These are phyloP conservation scores for Geotrichum bryndzae DNA, from an alignment of 1,139 yeast genomes.

Conservation along the genomic window DNA sequence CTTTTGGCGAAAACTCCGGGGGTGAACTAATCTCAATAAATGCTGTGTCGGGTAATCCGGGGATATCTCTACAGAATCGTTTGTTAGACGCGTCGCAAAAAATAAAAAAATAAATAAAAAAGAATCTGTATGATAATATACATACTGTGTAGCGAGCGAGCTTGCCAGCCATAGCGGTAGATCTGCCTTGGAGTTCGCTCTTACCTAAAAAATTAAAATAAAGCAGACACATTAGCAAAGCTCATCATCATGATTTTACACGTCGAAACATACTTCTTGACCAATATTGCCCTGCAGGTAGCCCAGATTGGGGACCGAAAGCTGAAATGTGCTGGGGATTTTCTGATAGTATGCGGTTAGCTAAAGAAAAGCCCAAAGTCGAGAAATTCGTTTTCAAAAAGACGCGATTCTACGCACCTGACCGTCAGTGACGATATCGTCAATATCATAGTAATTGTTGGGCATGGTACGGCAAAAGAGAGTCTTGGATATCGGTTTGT, in stretches of 20 bases:
- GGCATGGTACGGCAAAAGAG: constrained; percentile 7
- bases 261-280: constrained; percentile 34
- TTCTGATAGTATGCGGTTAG: constrained; percentile 36
- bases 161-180: constrained; percentile 89
- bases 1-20: constrained; percentile 54
- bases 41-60: constrained; percentile 42
- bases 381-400: background rate
- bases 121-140: constrained; percentile 28
- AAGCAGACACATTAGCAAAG: background rate
- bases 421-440: constrained; percentile 76
- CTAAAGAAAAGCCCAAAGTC: background rate
- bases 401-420: constrained; percentile 37
- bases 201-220: constrained; percentile 35
- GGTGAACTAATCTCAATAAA: constrained; percentile 68
- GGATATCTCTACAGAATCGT: constrained; percentile 26
- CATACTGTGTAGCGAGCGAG: constrained; percentile 50
- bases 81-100: constrained; percentile 22
- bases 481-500: too few species aligned
- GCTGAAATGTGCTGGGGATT: constrained; percentile 72
- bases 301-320: constrained; percentile 78
- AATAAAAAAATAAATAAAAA: constrained; percentile 22
- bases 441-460: constrained; percentile 66
- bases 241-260: background rate
- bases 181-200: constrained; percentile 62
- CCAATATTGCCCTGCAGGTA: constrained; percentile 82